phyloP scores from a whole-genome alignment of 768 basidiomycete genomes.

The Suillus hirtellus region DNA sequence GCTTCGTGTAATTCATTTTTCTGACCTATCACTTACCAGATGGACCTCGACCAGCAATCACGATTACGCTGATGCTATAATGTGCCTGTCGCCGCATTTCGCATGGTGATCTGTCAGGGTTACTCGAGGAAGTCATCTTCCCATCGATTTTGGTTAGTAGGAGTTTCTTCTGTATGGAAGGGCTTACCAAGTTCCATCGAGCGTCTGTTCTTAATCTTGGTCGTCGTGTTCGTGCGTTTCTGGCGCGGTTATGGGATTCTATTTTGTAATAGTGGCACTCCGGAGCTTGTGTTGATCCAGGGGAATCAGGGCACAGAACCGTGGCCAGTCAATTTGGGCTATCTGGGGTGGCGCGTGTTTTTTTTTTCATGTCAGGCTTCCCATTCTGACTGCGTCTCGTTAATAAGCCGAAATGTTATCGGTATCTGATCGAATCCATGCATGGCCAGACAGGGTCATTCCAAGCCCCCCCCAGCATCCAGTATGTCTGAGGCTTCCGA shows the following conservation, averaged over 20 bases:
- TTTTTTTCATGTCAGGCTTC: background rate
- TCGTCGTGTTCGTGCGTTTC: background rate
- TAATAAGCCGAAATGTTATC: slow-evolving; percentile 5
- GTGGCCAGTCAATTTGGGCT: slow-evolving; percentile 1
- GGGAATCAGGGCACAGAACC: background rate
- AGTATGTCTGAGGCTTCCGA: background rate
- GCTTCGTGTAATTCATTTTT: background rate
- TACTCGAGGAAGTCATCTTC: background rate
- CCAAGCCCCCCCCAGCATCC: background rate
- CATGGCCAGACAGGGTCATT: background rate
- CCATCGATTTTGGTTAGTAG: background rate
- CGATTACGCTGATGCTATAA: slow-evolving; percentile 2
- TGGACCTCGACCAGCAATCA: background rate
- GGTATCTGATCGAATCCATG: background rate
- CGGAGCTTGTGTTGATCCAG: slow-evolving; percentile 1
- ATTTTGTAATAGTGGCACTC: background rate
- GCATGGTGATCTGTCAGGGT: too few relatives aligned
- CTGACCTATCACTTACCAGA: slow-evolving; percentile 5
- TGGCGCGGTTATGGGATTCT: background rate
- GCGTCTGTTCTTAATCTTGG: background rate
- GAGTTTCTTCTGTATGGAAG: background rate
- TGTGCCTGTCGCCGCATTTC: slow-evolving; percentile 1
- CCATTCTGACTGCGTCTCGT: background rate
- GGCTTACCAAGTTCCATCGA: background rate
- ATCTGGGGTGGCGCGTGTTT: background rate